Conservation (phyloP, 2,329 filamentous ascomycete species). For the Falciphora oryzae region DNA sequence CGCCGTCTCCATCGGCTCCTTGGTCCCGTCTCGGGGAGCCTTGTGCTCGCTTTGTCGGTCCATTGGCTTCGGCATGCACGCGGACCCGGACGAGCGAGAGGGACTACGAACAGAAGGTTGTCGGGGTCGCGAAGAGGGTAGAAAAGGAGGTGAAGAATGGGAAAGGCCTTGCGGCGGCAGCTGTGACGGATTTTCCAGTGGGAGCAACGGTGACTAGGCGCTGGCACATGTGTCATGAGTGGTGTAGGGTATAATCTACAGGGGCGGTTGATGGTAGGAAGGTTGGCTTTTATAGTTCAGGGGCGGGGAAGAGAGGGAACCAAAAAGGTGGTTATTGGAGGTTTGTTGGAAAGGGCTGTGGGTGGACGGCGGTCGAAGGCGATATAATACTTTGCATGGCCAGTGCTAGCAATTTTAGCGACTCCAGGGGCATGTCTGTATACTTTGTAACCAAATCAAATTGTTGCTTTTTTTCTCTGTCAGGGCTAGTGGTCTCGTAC, state of each 20-base stretch:
- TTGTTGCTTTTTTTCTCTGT: neutral
- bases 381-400: neutral
- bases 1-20: neutral
- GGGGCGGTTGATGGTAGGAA: too few species aligned
- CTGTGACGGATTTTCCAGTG: neutral
- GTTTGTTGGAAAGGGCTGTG: neutral
- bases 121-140: neutral
- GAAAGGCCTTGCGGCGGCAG: neutral
- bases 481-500: too few species aligned
- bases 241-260: neutral
- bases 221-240: neutral
- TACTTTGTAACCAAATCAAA: neutral
- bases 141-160: neutral
- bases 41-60: neutral
- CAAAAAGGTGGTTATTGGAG: neutral
- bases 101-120: too few species aligned
- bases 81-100: too few species aligned
- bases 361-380: neutral
- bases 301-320: too few species aligned
- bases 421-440: neutral
- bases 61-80: neutral
- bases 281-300: neutral
- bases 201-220: neutral
- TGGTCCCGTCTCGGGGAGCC: neutral
- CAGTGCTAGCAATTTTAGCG: neutral